Evolutionary conservation across 257 asterid species (phyloP).

Genomic region (Craterostigma plantagineum): DNA sequence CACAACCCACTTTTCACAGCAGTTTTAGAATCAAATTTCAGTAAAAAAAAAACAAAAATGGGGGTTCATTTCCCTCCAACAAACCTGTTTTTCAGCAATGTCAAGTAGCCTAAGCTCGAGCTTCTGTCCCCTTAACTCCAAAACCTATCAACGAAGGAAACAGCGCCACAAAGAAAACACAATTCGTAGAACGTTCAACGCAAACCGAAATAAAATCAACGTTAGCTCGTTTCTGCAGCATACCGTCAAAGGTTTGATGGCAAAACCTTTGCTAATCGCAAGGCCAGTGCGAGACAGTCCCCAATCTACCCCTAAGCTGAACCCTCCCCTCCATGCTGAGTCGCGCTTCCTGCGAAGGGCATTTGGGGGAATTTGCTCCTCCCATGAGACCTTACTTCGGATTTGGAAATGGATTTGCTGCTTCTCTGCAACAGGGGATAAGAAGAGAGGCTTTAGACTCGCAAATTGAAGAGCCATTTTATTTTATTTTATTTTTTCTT

Average conservation of each 20-base stretch:
- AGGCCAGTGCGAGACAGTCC: constrained; percentile 77
- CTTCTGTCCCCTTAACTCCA: constrained; percentile 75
- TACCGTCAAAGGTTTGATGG: constrained; percentile 66
- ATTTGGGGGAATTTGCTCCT: constrained; percentile 57
- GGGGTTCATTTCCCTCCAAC: background rate
- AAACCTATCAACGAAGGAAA: constrained; percentile 23
- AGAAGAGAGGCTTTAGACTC: background rate
- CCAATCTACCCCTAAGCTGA: constrained; percentile 80
- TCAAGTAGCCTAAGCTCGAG: constrained; percentile 61
- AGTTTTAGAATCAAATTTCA: background rate
- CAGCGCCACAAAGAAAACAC: constrained; percentile 4
- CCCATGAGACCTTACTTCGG: constrained; percentile 12
- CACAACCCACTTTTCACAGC: too few species aligned
- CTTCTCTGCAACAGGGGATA: background rate
- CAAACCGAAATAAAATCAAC: constrained; percentile 8
- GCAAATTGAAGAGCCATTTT: constrained; percentile 3
- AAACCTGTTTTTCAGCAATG: constrained; percentile 62
- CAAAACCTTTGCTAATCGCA: constrained; percentile 81
- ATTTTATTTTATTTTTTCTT: background rate
- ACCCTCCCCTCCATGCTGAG: constrained; percentile 71
- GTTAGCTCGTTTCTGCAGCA: background rate
- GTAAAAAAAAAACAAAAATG: too few species aligned
- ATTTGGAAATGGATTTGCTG: background rate
- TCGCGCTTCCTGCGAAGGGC: constrained; percentile 41
- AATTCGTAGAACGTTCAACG: background rate